Base-by-base conservation (phyloP, 164 flowering plant genomes). In the Annona cherimola region DNA sequence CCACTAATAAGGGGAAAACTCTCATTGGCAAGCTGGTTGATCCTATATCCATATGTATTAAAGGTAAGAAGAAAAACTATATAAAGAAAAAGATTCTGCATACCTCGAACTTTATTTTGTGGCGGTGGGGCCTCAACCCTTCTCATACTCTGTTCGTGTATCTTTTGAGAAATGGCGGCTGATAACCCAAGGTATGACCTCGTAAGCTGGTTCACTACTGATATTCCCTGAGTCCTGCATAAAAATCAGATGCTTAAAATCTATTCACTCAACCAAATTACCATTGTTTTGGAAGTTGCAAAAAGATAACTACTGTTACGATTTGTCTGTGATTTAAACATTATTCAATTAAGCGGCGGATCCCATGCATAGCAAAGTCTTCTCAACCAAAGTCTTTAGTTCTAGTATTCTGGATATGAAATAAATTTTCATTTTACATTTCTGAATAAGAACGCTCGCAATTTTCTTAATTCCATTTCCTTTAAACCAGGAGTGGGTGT, bases 171-270 rank as follows among this genome's bases (percentile, higher is more conserved):
- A 71, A 78, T 73, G 26, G 65, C 45, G 44, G 81, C 83, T 39
- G 81, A 78, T 26, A 64, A 9, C 20, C 81, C 83, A 45, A 78
- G 76, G 73, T 81, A 81, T 42, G 76, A 66, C 64, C 79, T 74
- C 45, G 84, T 82, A 59, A 79, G 75, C 74, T 75, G 65, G 72
- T 79, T 74, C 55, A 82, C 72, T 41, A 8, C 60, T 45, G 71
- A 45, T 68, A 77, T 45, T 68, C 73, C 74, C 70, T 77, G 82
- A 42, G 84, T 61, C 18, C 84, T 82, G 79, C 77, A 79, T 6
- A 70, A 42, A 62, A 18, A 46, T 55, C 5, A 0, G n/a, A 64
- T 64, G 16, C 12, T 35, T 64, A 35, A 40, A 63, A 42, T 64
- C 4, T 62, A 62, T 50, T 50, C 57, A 50, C 14, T 50, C 57